phyloP scores from a whole-genome alignment of 768 basidiomycete genomes.

The Favolaschia claudopus region DNA sequence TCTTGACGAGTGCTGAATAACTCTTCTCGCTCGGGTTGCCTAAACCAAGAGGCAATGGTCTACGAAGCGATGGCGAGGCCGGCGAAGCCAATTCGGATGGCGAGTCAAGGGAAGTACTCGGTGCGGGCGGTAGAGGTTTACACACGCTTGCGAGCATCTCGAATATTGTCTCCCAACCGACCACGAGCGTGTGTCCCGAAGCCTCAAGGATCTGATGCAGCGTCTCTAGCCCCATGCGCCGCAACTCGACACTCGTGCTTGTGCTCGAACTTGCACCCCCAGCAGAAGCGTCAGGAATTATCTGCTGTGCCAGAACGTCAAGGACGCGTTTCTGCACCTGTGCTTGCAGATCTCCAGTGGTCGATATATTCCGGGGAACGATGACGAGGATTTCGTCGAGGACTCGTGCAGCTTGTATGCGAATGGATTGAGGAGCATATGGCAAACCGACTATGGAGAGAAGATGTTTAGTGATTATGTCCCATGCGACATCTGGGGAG shows the following conservation, averaged over 20 bases:
- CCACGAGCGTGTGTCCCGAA: constrained; percentile 89
- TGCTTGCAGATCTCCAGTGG: constrained; percentile 66
- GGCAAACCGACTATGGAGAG: constrained; percentile 76
- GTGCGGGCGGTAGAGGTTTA: constrained; percentile 52
- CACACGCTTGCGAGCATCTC: constrained; percentile 92
- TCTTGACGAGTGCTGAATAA: constrained; percentile 81
- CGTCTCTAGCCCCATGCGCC: constrained; percentile 88
- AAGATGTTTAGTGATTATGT: constrained; percentile 80
- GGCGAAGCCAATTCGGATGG: constrained; percentile 46
- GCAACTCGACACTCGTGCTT: constrained; percentile 72
- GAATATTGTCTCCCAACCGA: constrained; percentile 95
- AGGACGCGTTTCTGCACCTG: constrained; percentile 84
- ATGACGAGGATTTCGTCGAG: constrained; percentile 84
- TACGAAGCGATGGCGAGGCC: constrained; percentile 47
- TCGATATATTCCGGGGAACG: constrained; percentile 75
- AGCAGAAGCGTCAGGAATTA: constrained; percentile 57
- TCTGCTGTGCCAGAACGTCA: constrained; percentile 84
- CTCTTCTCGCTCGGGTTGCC: constrained; percentile 72
- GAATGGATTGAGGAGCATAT: constrained; percentile 77
- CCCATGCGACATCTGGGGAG: constrained; percentile 87
- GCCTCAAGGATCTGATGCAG: constrained; percentile 90
- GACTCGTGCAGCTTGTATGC: constrained; percentile 88
- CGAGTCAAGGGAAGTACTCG: constrained; percentile 50
- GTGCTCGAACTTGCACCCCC: constrained; percentile 44
- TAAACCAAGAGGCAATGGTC: constrained; percentile 56